Conservation (phyloP, 2,329 filamentous ascomycete genomes). For the Apiospora hydei region DNA sequence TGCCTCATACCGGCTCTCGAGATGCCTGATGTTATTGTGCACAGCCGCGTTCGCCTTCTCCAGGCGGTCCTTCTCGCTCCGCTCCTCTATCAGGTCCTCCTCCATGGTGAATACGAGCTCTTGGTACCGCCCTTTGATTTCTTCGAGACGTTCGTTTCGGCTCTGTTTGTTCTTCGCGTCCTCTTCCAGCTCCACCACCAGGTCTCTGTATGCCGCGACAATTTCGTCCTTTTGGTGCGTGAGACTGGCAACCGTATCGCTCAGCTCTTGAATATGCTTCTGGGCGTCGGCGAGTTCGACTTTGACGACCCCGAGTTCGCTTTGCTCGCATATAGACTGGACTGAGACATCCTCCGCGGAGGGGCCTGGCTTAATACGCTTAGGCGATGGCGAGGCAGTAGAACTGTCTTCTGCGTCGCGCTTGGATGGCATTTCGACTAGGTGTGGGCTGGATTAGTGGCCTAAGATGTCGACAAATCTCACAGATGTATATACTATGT, state of each 20-base stretch:
- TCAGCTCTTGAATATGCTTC: neutral
- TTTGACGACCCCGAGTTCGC: neutral
- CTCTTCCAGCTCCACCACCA: neutral
- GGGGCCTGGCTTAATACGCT: neutral
- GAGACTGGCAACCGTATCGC: neutral
- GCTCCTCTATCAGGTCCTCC: neutral
- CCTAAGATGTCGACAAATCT: neutral
- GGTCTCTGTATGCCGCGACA: neutral
- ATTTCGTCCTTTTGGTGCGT: neutral
- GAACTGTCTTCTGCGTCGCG: neutral
- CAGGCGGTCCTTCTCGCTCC: neutral
- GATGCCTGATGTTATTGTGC: neutral
- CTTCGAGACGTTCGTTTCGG: neutral
- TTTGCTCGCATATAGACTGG: neutral
- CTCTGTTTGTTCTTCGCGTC: neutral
- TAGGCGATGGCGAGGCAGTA: neutral
- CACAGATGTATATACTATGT: neutral
- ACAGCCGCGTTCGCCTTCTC: neutral
- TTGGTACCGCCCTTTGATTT: neutral
- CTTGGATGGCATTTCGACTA: neutral
- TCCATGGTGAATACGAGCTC: neutral
- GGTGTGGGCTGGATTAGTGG: neutral
- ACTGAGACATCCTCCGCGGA: neutral
- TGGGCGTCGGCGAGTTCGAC: neutral
- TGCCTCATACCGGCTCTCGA: neutral